Evolutionary conservation across 768 basidiomycete species (phyloP), one percentile per base, ranked within the genome.

Genomic region (Chalciporus chontae): DNA sequence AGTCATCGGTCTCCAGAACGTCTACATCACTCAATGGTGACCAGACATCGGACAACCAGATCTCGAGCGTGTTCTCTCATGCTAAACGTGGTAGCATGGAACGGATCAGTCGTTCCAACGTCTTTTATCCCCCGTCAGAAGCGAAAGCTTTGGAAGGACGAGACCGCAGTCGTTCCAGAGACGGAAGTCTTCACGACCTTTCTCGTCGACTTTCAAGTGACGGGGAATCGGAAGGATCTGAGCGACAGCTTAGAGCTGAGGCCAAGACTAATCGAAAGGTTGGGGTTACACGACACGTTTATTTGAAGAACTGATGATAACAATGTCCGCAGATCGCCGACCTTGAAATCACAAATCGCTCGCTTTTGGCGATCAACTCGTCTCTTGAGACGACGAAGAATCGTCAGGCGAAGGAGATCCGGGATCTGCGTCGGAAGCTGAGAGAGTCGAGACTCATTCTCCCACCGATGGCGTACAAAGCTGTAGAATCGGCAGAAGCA

Each of bases 201-300:
- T 34, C 11, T 29, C 58, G 57, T 14, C 65, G 53, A 32, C 51
- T 48, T 38, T 72, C 73, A 8, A 68, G 66, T 17, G 72, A 73
- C 17, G 58, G 58, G 13, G 72, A 67, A 27, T 53, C 62, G 13
- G 59, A 56, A 10, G 59, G 68, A 23, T 67, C 74, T 26, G 77
- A 81, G 46, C 76, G 72, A 43, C 80, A 84, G 61, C 77, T 80
- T 48, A 79, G 74, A 61, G 84, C 81, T 2, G 80, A 81, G 57
- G 90, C 90, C 10, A 91, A 90, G 71, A 85, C 88, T n/a, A 84
- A 85, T 65, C 81, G 90, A 50, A 93, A 93, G 83, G 90, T 90
- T 53, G 10, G 27, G 26, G 67, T 61, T 42, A 15, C 34, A 27
- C 23, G 26, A 26, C 36, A 41, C 37, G 13, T 45, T 36, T 43